Evolutionary conservation across 805 yeast species (phyloP).

Genomic region (Dipodascus albidus): DNA sequence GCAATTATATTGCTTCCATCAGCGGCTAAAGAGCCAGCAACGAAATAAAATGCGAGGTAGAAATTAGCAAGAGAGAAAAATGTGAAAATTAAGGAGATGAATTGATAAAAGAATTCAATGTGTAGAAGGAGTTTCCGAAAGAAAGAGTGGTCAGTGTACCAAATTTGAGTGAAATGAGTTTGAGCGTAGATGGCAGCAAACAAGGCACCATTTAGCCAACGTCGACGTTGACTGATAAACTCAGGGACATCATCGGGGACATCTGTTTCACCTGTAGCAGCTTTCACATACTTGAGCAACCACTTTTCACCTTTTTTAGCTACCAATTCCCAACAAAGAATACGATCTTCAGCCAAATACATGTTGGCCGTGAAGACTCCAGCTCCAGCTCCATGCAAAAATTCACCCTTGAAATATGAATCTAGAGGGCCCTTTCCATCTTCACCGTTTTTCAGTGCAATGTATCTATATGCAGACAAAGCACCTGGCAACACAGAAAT

Average conservation of each 20-base stretch:
- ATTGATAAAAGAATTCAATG: slow-evolving; percentile 82
- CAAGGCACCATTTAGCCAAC: slow-evolving; percentile 97
- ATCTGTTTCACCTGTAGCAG: slow-evolving; percentile 93
- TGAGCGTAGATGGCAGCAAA: slow-evolving; percentile 92
- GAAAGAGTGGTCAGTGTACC: slow-evolving; percentile 78
- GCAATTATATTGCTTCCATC: slow-evolving; percentile 28
- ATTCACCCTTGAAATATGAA: slow-evolving; percentile 86
- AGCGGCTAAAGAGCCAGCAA: slow-evolving; percentile 71
- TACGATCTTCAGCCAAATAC: slow-evolving; percentile 96
- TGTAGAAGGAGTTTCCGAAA: slow-evolving; percentile 74
- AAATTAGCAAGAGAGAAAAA: slow-evolving; percentile 90
- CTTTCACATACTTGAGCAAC: slow-evolving; percentile 88
- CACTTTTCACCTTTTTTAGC: slow-evolving; percentile 76
- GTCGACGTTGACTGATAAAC: slow-evolving; percentile 88
- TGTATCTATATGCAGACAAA: slow-evolving; percentile 81
- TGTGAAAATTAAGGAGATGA: slow-evolving; percentile 67
- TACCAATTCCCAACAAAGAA: slow-evolving; percentile 90
- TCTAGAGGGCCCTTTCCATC: slow-evolving; percentile 89
- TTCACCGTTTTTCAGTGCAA: slow-evolving; percentile 72
- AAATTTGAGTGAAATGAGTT: slow-evolving; percentile 73
- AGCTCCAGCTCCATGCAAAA: slow-evolving; percentile 41
- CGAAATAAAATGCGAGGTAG: slow-evolving; percentile 82
- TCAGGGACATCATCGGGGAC: slow-evolving; percentile 94
- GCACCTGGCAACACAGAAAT: slow-evolving; percentile 95
- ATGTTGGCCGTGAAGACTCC: slow-evolving; percentile 92